Conservation (phyloP, 305 asterid species). For the Fraxinus platypoda region DNA sequence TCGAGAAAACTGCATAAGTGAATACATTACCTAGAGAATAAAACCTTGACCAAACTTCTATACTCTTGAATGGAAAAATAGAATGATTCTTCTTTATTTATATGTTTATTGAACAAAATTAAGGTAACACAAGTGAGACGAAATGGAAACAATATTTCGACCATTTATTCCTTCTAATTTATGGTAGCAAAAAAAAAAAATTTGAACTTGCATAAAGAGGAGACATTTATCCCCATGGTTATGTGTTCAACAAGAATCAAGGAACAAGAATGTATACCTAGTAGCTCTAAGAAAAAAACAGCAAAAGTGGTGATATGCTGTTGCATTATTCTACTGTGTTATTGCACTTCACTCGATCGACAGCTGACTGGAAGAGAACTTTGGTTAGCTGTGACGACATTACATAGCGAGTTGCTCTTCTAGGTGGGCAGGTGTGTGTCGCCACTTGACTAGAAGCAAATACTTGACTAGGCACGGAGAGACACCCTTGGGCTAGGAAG, state of each 20-base stretch:
- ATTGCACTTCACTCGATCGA: background rate
- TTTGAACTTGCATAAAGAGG: background rate
- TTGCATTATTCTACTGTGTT: background rate
- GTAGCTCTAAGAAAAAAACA: background rate
- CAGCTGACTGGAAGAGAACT: background rate
- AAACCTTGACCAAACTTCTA: background rate
- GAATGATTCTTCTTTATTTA: background rate
- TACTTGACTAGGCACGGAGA: background rate
- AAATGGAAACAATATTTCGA: background rate
- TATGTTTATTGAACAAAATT: background rate
- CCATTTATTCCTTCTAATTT: background rate
- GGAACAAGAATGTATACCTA: background rate
- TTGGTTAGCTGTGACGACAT: background rate
- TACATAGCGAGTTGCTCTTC: background rate
- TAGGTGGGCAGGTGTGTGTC: background rate
- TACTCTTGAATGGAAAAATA: background rate
- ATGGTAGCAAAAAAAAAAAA: background rate
- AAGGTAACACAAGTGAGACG: background rate
- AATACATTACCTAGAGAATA: background rate
- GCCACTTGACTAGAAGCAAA: background rate
- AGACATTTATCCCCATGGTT: background rate
- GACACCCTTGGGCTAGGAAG: conserved; percentile 55
- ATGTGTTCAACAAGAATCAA: background rate
- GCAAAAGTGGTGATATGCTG: background rate
- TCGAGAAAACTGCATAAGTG: background rate